phyloP scores from a whole-genome alignment of 2,329 filamentous ascomycete species.

The Paraphoma sp. region DNA sequence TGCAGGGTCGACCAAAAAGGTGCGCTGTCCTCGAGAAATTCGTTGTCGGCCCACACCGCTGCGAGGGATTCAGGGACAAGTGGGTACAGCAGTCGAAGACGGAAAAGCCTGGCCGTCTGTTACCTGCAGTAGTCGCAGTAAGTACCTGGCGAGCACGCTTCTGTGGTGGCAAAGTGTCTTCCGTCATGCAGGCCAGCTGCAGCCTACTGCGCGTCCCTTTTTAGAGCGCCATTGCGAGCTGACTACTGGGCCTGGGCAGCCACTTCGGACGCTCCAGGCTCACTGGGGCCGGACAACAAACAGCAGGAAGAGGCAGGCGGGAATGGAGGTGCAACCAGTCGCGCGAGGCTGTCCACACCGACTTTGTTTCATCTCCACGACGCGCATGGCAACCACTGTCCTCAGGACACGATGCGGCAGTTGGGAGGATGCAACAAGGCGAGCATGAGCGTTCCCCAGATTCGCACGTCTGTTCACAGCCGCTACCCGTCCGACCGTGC shows the following conservation, averaged over 20 bases:
- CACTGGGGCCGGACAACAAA: slow-evolving; percentile 32
- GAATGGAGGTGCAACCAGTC: slow-evolving; percentile 17
- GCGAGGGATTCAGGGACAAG: slow-evolving; percentile 32
- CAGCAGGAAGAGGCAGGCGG: slow-evolving; percentile 22
- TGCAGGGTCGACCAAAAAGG: slow-evolving; percentile 15
- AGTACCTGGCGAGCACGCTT: slow-evolving; percentile 31
- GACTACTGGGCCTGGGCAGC: slow-evolving; percentile 18
- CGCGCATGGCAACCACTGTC: slow-evolving; percentile 22
- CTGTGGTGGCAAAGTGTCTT: slow-evolving; percentile 28
- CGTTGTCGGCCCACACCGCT: slow-evolving; percentile 40
- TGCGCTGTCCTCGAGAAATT: slow-evolving; percentile 32
- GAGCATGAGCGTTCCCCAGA: slow-evolving; percentile 41
- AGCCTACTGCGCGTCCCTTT: slow-evolving; percentile 33
- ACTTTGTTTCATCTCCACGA: slow-evolving; percentile 40
- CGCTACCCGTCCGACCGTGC: slow-evolving; percentile 32
- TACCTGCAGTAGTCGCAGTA: slow-evolving; percentile 40
- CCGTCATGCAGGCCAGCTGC: slow-evolving; percentile 27
- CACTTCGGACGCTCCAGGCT: slow-evolving; percentile 16
- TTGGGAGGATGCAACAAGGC: slow-evolving; percentile 7
- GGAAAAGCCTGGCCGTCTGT: slow-evolving; percentile 24
- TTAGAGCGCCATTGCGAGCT: slow-evolving; percentile 10
- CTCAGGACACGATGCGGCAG: slow-evolving; percentile 29
- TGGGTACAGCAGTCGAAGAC: slow-evolving; percentile 20
- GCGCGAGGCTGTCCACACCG: slow-evolving; percentile 31
- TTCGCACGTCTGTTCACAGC: slow-evolving; percentile 18